phyloP scores from a whole-genome alignment of 331 rosid genomes.

The Malus hybrid region DNA sequence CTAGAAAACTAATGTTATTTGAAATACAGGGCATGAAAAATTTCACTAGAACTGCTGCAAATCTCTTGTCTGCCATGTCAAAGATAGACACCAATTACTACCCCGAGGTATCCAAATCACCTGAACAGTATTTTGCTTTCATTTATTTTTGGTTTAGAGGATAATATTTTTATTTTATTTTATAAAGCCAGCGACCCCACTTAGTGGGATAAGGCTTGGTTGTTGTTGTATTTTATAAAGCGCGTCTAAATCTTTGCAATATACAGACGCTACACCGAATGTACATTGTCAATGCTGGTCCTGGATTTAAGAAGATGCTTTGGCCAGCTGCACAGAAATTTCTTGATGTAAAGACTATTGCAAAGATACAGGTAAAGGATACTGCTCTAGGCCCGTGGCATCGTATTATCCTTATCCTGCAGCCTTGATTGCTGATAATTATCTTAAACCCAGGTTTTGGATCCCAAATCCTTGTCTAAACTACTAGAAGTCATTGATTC shows the following conservation, averaged over 20 bases:
- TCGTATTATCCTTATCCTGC: background rate
- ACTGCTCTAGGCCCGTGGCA: background rate
- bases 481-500: slow-evolving; percentile 70
- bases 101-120: slow-evolving; percentile 58
- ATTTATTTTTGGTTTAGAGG: background rate
- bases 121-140: too few species aligned
- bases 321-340: slow-evolving; percentile 92
- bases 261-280: slow-evolving; percentile 74
- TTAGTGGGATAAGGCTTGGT: too few species aligned
- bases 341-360: slow-evolving; percentile 66
- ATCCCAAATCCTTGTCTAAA: slow-evolving; percentile 41
- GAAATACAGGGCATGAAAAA: slow-evolving; percentile 78
- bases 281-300: slow-evolving; percentile 87
- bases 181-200: too few species aligned
- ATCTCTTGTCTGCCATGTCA: slow-evolving; percentile 65
- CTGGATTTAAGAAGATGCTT: slow-evolving; percentile 83
- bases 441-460: slow-evolving; percentile 44
- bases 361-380: slow-evolving; percentile 64
- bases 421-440: background rate
- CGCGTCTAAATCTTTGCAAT: slow-evolving; percentile 2
- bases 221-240: background rate
- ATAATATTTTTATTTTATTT: too few species aligned
- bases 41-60: slow-evolving; percentile 69
- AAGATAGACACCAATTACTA: slow-evolving; percentile 75
- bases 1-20: slow-evolving; percentile 12